These are phyloP conservation scores for Theileria parva DNA, from an alignment of 169 alveolate genomes.

Conservation along the genomic window DNA sequence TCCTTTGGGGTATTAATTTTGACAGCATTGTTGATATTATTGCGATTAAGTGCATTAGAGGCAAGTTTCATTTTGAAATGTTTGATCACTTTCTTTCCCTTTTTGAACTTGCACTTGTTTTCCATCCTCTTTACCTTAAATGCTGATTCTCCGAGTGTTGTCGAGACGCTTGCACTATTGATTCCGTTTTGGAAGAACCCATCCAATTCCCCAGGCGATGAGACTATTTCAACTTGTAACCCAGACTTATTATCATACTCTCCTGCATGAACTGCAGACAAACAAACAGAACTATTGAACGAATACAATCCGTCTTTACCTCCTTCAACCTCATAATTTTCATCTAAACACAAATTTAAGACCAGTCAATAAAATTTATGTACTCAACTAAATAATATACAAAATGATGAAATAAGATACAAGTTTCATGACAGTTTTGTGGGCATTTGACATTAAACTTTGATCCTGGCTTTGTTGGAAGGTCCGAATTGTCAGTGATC, in stretches of 20 bases:
- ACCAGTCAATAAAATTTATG: not conserved
- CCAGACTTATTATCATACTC: conserved; percentile 67
- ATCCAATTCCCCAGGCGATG: conserved; percentile 76
- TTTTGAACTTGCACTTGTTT: conserved; percentile 65
- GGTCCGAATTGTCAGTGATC: conserved; percentile 65
- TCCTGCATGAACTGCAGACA: conserved; percentile 85
- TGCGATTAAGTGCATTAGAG: not conserved
- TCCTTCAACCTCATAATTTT: conserved; percentile 68
- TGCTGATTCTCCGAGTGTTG: conserved; percentile 67
- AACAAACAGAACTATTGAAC: conserved; percentile 81
- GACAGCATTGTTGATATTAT: not conserved
- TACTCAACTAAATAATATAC: conserved; percentile 9
- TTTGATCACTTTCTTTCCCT: conserved; percentile 19
- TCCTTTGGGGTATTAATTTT: not conserved
- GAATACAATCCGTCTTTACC: conserved; percentile 83
- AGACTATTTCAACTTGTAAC: conserved; percentile 65
- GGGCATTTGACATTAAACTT: conserved; percentile 81
- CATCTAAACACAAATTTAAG: conserved; percentile 1
- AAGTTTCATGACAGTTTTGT: conserved; percentile 78
- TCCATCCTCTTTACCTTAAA: conserved; percentile 64
- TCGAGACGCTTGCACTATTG: conserved; percentile 70
- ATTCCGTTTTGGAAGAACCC: conserved; percentile 80
- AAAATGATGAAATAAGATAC: conserved; percentile 38
- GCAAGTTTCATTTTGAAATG: not conserved
- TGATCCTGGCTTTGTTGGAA: conserved; percentile 80